These are phyloP conservation scores for Gynandropsis gynandra DNA, from an alignment of 345 rosid genomes.

Conservation along the genomic window DNA sequence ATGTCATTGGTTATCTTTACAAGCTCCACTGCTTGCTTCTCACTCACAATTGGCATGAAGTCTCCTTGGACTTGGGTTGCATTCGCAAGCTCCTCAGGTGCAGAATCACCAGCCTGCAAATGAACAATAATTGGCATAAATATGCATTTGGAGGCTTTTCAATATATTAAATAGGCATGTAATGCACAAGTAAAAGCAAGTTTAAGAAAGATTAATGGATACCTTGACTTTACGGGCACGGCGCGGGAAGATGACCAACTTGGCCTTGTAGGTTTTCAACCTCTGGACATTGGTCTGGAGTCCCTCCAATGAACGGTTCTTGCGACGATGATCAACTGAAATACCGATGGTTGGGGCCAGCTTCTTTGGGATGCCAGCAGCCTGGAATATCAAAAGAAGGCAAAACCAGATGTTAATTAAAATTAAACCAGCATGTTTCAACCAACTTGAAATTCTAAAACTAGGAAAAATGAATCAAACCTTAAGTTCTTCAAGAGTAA, in stretches of 20 bases:
- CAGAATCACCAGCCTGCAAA: slow-evolving; percentile 77
- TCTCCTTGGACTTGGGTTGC: slow-evolving; percentile 74
- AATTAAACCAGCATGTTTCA: too few relatives aligned
- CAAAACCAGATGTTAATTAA: background rate
- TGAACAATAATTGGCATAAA: too few relatives aligned
- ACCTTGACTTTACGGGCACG: slow-evolving; percentile 68
- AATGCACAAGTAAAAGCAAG: too few relatives aligned
- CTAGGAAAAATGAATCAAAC: slow-evolving; percentile 18
- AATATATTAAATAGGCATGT: too few relatives aligned
- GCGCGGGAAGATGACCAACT: slow-evolving; percentile 79
- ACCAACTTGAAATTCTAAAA: background rate
- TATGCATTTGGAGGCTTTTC: too few relatives aligned
- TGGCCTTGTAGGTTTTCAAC: slow-evolving; percentile 83
- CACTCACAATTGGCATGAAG: slow-evolving; percentile 56
- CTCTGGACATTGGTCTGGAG: slow-evolving; percentile 73
- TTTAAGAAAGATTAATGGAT: background rate
- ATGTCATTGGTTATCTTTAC: slow-evolving; percentile 65
- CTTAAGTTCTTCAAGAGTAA: slow-evolving; percentile 86
- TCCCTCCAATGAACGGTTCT: slow-evolving; percentile 60
- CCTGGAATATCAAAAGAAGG: slow-evolving; percentile 5
- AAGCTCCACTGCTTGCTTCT: slow-evolving; percentile 67
- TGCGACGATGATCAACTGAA: slow-evolving; percentile 66
- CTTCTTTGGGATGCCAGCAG: slow-evolving; percentile 57
- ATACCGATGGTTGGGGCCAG: slow-evolving; percentile 70
- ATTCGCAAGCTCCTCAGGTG: slow-evolving; percentile 71